A percentile compares a stretch with the other conserved stretches of the same genome.
Evolutionary conservation across 1,284 basidiomycete species (phyloP).

Genomic region (Crucibulum cyathiforme): DNA sequence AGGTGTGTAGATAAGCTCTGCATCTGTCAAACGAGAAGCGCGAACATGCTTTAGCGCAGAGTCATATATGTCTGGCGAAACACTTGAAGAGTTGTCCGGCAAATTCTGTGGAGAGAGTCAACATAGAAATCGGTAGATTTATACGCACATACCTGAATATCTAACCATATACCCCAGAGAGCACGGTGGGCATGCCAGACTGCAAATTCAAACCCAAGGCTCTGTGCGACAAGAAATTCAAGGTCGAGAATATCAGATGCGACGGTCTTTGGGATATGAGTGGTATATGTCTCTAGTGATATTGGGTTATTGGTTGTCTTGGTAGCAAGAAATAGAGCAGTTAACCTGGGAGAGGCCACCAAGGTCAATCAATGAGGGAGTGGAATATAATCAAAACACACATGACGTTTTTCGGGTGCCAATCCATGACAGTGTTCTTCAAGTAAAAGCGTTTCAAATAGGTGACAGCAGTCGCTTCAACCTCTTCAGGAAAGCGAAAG

Average conservation of each 20-base stretch:
- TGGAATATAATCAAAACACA: slow-evolving; percentile 46
- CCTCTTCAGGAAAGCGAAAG: slow-evolving; percentile 89
- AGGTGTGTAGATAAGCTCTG: slow-evolving; percentile 90
- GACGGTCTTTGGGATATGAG: slow-evolving; percentile 79
- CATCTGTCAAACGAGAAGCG: slow-evolving; percentile 85
- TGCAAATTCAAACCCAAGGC: slow-evolving; percentile 90
- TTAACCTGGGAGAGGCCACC: slow-evolving; percentile 69
- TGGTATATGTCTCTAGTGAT: slow-evolving; percentile 83
- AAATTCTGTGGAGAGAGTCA: slow-evolving; percentile 47
- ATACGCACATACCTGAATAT: slow-evolving; percentile 75
- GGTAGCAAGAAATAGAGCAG: slow-evolving; percentile 92
- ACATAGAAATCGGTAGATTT: slow-evolving; percentile 1
- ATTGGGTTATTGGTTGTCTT: slow-evolving; percentile 97
- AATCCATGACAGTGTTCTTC: slow-evolving; percentile 98
- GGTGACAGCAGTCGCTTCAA: slow-evolving; percentile 90
- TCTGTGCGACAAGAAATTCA: slow-evolving; percentile 96
- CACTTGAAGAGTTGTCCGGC: slow-evolving; percentile 50
- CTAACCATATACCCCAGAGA: slow-evolving; percentile 89
- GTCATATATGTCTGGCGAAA: slow-evolving; percentile 59
- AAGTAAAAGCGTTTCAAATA: slow-evolving; percentile 98
- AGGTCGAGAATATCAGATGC: slow-evolving; percentile 87
- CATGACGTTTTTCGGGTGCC: slow-evolving; percentile 99
- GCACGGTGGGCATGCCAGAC: slow-evolving; percentile 91
- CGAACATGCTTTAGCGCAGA: slow-evolving; percentile 68
- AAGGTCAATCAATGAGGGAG: background rate